Evolutionary conservation across 306 rosid genomes (phyloP), one percentile per base, ranked within the genome.

Genomic region (Gynostemma pentaphyllum): DNA sequence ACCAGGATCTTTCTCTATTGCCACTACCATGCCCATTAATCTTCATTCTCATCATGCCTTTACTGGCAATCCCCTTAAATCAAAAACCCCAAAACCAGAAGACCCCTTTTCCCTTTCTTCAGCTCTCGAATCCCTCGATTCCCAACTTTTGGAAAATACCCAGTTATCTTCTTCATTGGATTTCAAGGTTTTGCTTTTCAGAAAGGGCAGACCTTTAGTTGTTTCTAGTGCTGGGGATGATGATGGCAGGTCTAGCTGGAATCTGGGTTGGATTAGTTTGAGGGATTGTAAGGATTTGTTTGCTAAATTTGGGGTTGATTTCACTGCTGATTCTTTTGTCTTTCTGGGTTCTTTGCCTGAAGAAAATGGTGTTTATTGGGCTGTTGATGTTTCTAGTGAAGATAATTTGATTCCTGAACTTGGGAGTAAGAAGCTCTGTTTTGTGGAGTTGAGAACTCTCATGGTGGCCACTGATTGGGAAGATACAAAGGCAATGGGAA

Each of bases 381-480:
- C 87, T 7, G 66, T 88, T 54, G 96, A 88, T 79, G 94, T 84
- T 72, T 83, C 96, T 28, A 74, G 23, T 22, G 78, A 76, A 65
- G 68, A 47, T 37, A 62, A 50, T 11, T 47, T 80, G 71, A 84
- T 69, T 53, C 50, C 76, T 69, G 82, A 75, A 67, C 64, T 83
- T 64, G 82, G 76, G 49, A 67, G 65, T 40, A 60, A 40, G 54
- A 64, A 66, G 18, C 69, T 74, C 16, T 34, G 87, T 21, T 92
- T 88, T 46, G 95, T 92, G 68, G 96, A 92, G 71, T 80, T 92
- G 5, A 66, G 96, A 54, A 83, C 96, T 55, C 79, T 92, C 30
- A 84, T 92, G 96, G 98, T 88, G 48, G 98, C 98, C 16, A 66
- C 95, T 2, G 90, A 88, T 70, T 88, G 96, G 98, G 80, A 73